Percentiles rank a stretch among this genome's conserved stretches.
Conservation (phyloP, 2,329 filamentous ascomycete species). For the Talaromyces sp. region DNA sequence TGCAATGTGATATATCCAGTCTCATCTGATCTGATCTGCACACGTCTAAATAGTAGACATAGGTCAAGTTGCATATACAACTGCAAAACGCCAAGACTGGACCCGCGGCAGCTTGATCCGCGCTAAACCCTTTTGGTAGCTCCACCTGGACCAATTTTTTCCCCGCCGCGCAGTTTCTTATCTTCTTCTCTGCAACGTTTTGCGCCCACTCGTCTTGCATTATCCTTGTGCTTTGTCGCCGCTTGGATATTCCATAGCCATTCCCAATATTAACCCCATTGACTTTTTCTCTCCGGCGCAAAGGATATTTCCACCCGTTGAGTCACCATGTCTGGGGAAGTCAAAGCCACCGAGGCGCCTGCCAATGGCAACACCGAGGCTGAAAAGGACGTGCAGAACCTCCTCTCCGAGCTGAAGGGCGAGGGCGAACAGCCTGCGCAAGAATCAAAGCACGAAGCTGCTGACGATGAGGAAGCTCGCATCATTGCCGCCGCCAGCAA, state of each 20-base stretch:
- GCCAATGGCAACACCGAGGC: constrained; percentile 34
- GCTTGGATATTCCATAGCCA: not conserved
- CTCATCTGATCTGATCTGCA: too few relatives aligned
- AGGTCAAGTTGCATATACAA: not conserved
- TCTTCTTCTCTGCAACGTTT: constrained; percentile 4
- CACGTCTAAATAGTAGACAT: too few relatives aligned
- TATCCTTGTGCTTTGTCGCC: not conserved
- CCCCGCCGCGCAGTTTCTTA: constrained; percentile 12
- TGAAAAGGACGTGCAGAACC: constrained; percentile 43
- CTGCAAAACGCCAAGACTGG: not conserved
- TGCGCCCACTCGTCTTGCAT: not conserved
- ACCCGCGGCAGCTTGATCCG: not conserved
- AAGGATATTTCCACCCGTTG: not conserved
- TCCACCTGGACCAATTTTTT: constrained; percentile 7
- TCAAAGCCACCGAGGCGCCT: constrained; percentile 24
- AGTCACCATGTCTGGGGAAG: constrained; percentile 32
- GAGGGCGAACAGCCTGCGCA: constrained; percentile 23
- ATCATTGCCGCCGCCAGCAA: constrained; percentile 34
- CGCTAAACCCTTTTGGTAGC: constrained; percentile 9
- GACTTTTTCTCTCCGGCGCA: constrained; percentile 1
- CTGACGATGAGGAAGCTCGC: constrained; percentile 25
- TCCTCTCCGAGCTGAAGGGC: constrained; percentile 42
- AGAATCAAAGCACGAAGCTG: not conserved
- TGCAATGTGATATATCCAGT: not conserved
- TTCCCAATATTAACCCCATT: not conserved